Evolutionary conservation across 2,329 filamentous ascomycete species (phyloP).

Genomic region (Zymoseptoria brevis): DNA sequence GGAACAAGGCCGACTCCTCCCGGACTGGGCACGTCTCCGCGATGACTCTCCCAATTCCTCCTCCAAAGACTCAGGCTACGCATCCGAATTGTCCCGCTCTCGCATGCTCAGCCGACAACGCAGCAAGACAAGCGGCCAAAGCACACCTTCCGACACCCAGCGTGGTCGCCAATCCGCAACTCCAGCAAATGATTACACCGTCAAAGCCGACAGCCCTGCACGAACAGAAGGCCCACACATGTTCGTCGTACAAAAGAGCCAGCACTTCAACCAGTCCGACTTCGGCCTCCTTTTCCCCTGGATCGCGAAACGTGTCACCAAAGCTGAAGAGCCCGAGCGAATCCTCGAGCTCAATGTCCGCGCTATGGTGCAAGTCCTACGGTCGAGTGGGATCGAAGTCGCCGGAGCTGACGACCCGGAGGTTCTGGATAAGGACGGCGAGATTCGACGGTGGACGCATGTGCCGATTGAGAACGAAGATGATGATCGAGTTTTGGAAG

Average conservation of each 20-base stretch:
- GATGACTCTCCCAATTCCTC: conserved; percentile 18
- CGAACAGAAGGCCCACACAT: conserved; percentile 48
- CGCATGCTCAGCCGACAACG: conserved; percentile 16
- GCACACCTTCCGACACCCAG: conserved; percentile 12
- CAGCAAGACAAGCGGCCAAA: conserved; percentile 18
- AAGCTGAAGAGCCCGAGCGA: conserved; percentile 62
- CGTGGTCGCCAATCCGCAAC: not conserved
- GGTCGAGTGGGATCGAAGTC: conserved; percentile 37
- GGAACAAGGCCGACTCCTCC: conserved; percentile 21
- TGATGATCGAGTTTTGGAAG: not conserved
- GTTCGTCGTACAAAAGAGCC: conserved; percentile 66
- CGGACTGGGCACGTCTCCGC: conserved; percentile 24
- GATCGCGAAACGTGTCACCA: conserved; percentile 44
- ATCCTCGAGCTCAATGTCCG: conserved; percentile 77
- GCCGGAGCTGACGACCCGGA: conserved; percentile 35
- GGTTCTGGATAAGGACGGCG: conserved; percentile 23
- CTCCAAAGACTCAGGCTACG: conserved; percentile 28
- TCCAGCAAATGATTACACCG: not conserved
- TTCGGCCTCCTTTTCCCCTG: conserved; percentile 77
- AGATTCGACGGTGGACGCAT: conserved; percentile 21
- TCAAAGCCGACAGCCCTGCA: not conserved
- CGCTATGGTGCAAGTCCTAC: conserved; percentile 66
- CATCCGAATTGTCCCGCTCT: conserved; percentile 19
- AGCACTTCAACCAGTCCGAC: conserved; percentile 75
- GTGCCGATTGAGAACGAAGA: conserved; percentile 19